Percentiles rank a stretch among this genome's conserved stretches.
phyloP scores from a whole-genome alignment of 768 basidiomycete species.

The Boletellus emodensis region DNA sequence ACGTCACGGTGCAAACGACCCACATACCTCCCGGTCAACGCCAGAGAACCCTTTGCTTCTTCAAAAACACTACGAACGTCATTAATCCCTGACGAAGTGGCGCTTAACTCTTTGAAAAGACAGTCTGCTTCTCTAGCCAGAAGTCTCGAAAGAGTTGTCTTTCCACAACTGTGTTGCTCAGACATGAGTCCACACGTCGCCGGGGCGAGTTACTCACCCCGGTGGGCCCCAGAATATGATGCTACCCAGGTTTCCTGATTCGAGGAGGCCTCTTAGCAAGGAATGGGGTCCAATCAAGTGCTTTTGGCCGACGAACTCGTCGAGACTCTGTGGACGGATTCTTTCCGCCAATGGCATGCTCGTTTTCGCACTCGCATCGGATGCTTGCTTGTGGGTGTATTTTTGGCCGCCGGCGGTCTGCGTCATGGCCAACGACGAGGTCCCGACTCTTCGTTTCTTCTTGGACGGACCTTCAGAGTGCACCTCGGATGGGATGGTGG shows the following conservation, averaged over 20 bases:
- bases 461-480: conserved; percentile 11
- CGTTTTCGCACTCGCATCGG: conserved; percentile 19
- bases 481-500: conserved; percentile 9
- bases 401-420: conserved; percentile 15
- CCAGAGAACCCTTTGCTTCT: conserved; percentile 64
- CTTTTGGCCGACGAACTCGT: conserved; percentile 69
- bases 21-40: conserved; percentile 58
- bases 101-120: conserved; percentile 72
- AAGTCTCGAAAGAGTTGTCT: conserved; percentile 73
- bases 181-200: neutral
- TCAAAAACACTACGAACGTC: conserved; percentile 74
- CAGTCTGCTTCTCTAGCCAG: conserved; percentile 57
- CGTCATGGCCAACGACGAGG: conserved; percentile 2
- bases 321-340: conserved; percentile 59
- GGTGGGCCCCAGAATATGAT: conserved; percentile 76
- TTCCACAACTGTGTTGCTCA: conserved; percentile 49
- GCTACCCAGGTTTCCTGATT: conserved; percentile 51
- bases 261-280: conserved; percentile 50
- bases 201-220: conserved; percentile 38
- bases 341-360: conserved; percentile 66
- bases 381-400: conserved; percentile 20
- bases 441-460: conserved; percentile 30
- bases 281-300: conserved; percentile 58
- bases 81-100: conserved; percentile 62
- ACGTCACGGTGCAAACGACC: neutral